Conservation (phyloP, 2,329 filamentous ascomycete species). For the Cryphonectria parasitica region DNA sequence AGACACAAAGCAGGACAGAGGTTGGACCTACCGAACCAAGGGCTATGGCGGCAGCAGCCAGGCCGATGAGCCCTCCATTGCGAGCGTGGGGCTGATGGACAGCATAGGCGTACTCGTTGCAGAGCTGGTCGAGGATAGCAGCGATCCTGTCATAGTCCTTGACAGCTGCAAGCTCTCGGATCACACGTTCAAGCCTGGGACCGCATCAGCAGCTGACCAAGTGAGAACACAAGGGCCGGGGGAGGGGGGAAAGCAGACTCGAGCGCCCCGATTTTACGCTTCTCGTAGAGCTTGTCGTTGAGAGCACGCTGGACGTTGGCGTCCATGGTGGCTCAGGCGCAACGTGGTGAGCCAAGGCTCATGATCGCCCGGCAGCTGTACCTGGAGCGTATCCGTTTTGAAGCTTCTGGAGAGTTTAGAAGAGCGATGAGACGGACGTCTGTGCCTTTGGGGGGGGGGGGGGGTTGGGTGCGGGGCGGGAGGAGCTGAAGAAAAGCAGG, state of each 20-base stretch:
- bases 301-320: slow-evolving; percentile 84
- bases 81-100: slow-evolving; percentile 95
- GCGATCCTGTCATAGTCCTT: slow-evolving; percentile 81
- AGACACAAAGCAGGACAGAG: slow-evolving; percentile 6
- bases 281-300: slow-evolving; percentile 98
- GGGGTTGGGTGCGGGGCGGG: too few species aligned
- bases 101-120: slow-evolving; percentile 96
- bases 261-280: slow-evolving; percentile 92
- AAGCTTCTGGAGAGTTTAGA: background rate
- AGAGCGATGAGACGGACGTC: background rate
- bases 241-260: slow-evolving; percentile 65
- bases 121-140: slow-evolving; percentile 92
- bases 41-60: slow-evolving; percentile 94
- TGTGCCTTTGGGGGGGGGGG: background rate
- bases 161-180: slow-evolving; percentile 78
- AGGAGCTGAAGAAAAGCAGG: background rate
- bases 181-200: slow-evolving; percentile 81
- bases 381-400: background rate
- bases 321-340: slow-evolving; percentile 66
- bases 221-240: background rate
- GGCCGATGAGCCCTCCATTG: slow-evolving; percentile 93
- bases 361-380: background rate
- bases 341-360: background rate
- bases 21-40: slow-evolving; percentile 74
- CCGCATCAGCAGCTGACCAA: slow-evolving; percentile 13